Evolutionary conservation across 2,329 filamentous ascomycete species (phyloP).

Genomic region (Cytospora chrysosperma): DNA sequence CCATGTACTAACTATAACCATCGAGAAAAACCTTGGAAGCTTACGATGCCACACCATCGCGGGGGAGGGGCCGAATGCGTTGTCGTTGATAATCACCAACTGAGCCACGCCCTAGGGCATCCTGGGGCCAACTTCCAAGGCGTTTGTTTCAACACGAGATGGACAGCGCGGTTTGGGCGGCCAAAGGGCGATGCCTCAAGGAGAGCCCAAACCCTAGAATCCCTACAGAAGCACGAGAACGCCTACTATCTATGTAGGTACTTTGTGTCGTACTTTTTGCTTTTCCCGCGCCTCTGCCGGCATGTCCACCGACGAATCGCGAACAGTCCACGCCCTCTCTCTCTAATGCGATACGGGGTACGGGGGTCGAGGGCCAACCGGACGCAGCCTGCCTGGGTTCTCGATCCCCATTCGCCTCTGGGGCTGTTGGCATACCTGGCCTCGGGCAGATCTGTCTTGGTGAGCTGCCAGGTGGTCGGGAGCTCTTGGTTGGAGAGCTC

Average conservation of each 20-base stretch:
- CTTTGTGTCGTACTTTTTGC: neutral
- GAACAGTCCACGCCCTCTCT: neutral
- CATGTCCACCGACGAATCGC: neutral
- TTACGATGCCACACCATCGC: neutral
- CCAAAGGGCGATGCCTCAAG: neutral
- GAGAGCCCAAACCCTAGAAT: neutral
- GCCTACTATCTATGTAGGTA: no score
- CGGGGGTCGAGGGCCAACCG: neutral
- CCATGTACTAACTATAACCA: neutral
- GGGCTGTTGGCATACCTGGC: neutral
- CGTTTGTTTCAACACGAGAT: neutral
- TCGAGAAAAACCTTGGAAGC: neutral
- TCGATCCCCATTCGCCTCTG: neutral
- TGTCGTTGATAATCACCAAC: neutral
- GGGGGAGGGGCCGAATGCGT: neutral
- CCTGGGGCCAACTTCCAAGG: neutral
- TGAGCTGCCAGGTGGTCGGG: neutral
- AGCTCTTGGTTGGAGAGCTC: neutral
- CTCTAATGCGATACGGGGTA: neutral
- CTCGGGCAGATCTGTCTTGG: neutral
- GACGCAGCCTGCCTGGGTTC: neutral
- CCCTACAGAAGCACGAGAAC: neutral
- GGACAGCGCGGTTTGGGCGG: neutral
- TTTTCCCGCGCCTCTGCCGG: neutral
- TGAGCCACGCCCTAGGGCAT: neutral